Base-by-base conservation (phyloP, 108 stramenopile species). In the Stephanodiscus minutulus region DNA sequence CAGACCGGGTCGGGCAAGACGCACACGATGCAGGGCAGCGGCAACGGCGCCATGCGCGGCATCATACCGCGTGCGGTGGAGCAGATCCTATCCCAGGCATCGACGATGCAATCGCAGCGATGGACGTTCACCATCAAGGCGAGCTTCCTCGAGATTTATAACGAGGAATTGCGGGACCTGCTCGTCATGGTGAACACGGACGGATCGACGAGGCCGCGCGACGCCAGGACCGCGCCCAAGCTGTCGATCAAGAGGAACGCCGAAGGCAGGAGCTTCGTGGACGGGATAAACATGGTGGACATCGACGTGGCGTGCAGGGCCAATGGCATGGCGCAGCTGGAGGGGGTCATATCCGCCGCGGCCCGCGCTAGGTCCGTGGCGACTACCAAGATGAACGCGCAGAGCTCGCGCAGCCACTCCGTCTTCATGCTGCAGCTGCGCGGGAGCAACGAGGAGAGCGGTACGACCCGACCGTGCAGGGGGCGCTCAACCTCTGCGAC, bases 71-170 rank as follows among this genome's bases (percentile, higher is more conserved):
- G 95, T 25, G 88, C 92, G 2, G 87, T 96, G 56, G 90, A 93
- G 73, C 94, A 96, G 46, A 96, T 98, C 64, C 73, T 97, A 55
- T 48, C 70, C 27, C 95, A 96, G 68, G 94, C 93, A n/a, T 69
- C 64, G 22, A 46, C 68, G 20, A 73, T 98, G 82, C 83, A 92
- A 68, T 78, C 67, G 52, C 94, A 98, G 59, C 97, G 96, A 21
- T 99, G 99, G 99, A 73, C 71, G 13, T 99, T 97, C 83, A 86
- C 81, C 28, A 82, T 99, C 58, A 80, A 88, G 62, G 98, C 96
- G 5, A 93, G 93, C 27, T 99, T 98, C 77, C 73, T 99, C 59
- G 99, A 99, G 83, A 99, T 99, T 54, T 99, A 99, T 89, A 98
- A 99, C 83, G 99, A 99, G 73, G 83, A 94, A 25, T 86, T 99